Conservation (phyloP, 129 eudicot genomes). For the Apium graveolens region DNA sequence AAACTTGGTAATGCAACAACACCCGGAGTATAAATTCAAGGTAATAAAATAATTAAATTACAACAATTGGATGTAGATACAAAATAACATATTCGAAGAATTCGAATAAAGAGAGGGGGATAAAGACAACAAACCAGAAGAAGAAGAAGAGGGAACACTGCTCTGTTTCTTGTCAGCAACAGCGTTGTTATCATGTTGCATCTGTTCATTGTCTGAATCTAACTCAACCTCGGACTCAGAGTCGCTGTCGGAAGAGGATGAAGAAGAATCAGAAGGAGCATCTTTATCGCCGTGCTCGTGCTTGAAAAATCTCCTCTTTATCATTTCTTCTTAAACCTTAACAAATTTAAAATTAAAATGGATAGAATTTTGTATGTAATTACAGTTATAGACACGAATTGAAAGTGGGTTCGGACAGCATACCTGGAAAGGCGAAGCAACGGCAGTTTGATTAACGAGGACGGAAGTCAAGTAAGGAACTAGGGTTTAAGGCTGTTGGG, state of each 20-base stretch:
- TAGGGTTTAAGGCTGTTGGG: neutral
- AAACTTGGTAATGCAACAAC: too few relatives aligned
- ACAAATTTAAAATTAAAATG: neutral
- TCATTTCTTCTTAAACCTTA: constrained; percentile 35
- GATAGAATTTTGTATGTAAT: neutral
- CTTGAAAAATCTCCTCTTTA: constrained; percentile 83
- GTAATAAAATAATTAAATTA: neutral
- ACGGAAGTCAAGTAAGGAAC: neutral
- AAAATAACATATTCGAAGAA: neutral
- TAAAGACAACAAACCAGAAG: constrained; percentile 55
- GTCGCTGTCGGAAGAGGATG: constrained; percentile 16
- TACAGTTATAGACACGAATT: neutral
- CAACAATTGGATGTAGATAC: neutral
- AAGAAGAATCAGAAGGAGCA: constrained; percentile 60
- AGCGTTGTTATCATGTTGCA: constrained; percentile 19
- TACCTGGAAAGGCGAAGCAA: neutral
- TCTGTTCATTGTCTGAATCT: constrained; percentile 39
- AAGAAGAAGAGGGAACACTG: constrained; percentile 26
- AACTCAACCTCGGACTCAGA: constrained; percentile 63
- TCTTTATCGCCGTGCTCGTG: constrained; percentile 71
- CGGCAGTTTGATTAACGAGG: neutral
- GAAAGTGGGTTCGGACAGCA: neutral
- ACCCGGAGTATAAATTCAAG: too few relatives aligned
- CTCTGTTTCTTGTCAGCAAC: constrained; percentile 31
- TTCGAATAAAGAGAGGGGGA: neutral